phyloP scores from a whole-genome alignment of 805 yeast species.

The Cyberlindnera euphorbiae region DNA sequence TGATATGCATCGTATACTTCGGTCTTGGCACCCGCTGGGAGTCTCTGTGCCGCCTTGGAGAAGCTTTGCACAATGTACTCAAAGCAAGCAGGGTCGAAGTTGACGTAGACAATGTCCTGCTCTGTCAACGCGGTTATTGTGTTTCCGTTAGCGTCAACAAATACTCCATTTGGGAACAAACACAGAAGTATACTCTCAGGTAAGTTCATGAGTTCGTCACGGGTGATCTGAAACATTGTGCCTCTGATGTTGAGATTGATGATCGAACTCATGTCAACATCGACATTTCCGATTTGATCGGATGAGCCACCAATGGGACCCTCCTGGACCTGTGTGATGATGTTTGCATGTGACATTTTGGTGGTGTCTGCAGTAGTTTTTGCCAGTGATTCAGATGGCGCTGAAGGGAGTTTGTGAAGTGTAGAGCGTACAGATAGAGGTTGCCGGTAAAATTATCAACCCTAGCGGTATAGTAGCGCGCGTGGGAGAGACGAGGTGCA shows the following conservation, averaged over 20 bases:
- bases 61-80: slow-evolving; percentile 75
- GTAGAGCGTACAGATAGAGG: too few species aligned
- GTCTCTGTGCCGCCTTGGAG: slow-evolving; percentile 60
- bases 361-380: too few species aligned
- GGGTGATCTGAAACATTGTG: slow-evolving; percentile 62
- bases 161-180: slow-evolving; percentile 86
- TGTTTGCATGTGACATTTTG: slow-evolving; percentile 28
- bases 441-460: too few species aligned
- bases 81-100: slow-evolving; percentile 83
- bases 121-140: slow-evolving; percentile 77
- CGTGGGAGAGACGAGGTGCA: too few species aligned
- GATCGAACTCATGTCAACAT: slow-evolving; percentile 48
- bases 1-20: slow-evolving; percentile 32
- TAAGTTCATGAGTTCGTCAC: slow-evolving; percentile 85
- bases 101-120: slow-evolving; percentile 73
- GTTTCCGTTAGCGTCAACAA: slow-evolving; percentile 70
- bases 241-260: slow-evolving; percentile 81
- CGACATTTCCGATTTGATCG: slow-evolving; percentile 23
- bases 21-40: slow-evolving; percentile 37
- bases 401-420: too few species aligned
- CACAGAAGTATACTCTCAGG: slow-evolving; percentile 89
- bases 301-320: slow-evolving; percentile 32
- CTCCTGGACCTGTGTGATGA: slow-evolving; percentile 71
- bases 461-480: too few species aligned
- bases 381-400: too few species aligned